Conservation (phyloP, 75 land plant species). For the Selaginella tamariscina region DNA sequence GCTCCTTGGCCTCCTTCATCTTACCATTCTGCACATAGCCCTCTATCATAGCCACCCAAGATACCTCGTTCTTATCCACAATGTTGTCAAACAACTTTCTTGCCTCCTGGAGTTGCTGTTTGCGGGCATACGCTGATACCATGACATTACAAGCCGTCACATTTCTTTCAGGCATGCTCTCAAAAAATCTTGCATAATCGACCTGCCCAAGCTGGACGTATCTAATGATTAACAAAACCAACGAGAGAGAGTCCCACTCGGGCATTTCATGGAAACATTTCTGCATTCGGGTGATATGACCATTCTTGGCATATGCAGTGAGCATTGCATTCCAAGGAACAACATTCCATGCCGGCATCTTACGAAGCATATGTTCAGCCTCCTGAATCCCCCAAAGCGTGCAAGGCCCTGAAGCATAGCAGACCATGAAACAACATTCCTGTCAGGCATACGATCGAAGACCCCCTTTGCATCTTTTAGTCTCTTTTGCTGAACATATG, state of each 20-base stretch:
- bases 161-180: background rate
- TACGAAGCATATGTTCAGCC: background rate
- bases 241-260: background rate
- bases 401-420: background rate
- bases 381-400: background rate
- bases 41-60: background rate
- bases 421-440: background rate
- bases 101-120: background rate
- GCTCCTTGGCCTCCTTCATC: background rate
- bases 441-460: background rate
- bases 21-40: background rate
- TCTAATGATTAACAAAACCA: background rate
- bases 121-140: background rate
- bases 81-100: background rate
- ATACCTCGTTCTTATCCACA: background rate
- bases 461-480: background rate
- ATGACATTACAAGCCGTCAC: background rate
- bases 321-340: constrained; percentile 4
- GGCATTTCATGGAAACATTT: background rate
- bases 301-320: constrained; percentile 2
- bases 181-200: background rate
- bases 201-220: background rate
- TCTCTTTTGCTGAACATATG: background rate
- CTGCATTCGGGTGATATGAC: background rate
- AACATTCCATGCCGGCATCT: background rate